Base-by-base conservation (phyloP, 495 filamentous ascomycete genomes). In the Letharia lupina region DNA sequence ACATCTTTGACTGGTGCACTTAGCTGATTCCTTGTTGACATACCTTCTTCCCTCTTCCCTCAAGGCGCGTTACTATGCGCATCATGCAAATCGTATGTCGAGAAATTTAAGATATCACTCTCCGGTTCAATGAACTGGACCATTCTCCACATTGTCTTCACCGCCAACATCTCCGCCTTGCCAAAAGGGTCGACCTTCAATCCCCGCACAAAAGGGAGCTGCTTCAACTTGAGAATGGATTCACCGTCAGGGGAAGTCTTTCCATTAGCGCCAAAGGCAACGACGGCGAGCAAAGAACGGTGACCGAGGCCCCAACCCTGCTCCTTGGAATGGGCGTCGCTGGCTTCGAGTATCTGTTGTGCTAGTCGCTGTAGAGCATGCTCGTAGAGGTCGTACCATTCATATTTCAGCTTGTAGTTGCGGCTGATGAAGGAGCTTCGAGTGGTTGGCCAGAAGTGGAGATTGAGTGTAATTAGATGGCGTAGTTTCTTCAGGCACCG, bases 121-220 rank as follows among this genome's bases (percentile, higher is more conserved):
- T 67, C 65, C 47, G 65, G 60, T 35, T 67, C 65, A 33, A 67
- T 63, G 60, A 62, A 67, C 16, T 62, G 65, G 47, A 67, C 65
- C 65, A 67, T 67, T 44, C 54, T 65, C 64, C 64, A 65, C 35
- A 42, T 10, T 23, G 64, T 65, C 37, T 65, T 65, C 44, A 65
- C 57, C 3, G 64, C 64, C 44, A 65, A n/a, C 64, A 65, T 65
- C 45, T 45, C 39, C 58, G 33, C 61, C 42, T 61, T 52, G 18
- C 66, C 66, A 54, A 68, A 68, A 6, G 66, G 23, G 31, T 68
- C 66, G 4, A 65, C 33, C 62, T 68, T 50, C 33, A 7, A 39
- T 20, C 66, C 66, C 15, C 66, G 39, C 33, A 68, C 62, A 37
- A 64, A 68, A 2, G 62, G 44, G 16, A 68, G 42, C 62, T 68